Conservation (phyloP, 768 basidiomycete species). For the Kondoa subrosea region DNA sequence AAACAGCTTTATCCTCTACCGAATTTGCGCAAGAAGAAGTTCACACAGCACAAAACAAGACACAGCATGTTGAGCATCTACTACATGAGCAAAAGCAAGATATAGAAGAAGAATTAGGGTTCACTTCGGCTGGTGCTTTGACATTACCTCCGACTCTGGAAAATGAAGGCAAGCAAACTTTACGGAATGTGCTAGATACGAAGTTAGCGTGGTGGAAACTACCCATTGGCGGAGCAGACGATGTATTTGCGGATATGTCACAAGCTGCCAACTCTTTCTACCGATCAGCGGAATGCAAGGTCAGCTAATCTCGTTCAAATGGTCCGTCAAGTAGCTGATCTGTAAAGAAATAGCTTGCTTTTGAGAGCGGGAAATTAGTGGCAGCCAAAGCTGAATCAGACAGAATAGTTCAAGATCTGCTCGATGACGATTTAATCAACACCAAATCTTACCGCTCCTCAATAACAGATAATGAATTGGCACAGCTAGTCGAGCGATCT, state of each 20-base stretch:
- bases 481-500: background rate
- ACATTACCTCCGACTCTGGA: background rate
- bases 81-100: background rate
- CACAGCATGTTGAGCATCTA: background rate
- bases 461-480: background rate
- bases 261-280: slow-evolving; percentile 13
- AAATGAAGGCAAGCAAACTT: background rate
- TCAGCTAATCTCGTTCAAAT: background rate
- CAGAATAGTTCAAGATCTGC: background rate
- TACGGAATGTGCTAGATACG: slow-evolving; percentile 1
- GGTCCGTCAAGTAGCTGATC: background rate
- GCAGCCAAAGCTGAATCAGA: background rate
- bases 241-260: slow-evolving; percentile 22
- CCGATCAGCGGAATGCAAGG: slow-evolving; percentile 12
- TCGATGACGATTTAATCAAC: background rate
- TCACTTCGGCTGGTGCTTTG: background rate
- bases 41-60: background rate
- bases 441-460: background rate
- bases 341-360: slow-evolving; percentile 13
- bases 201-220: slow-evolving; percentile 27
- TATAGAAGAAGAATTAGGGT: background rate
- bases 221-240: slow-evolving; percentile 23
- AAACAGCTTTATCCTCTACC: background rate
- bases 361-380: slow-evolving; percentile 14
- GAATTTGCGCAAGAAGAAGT: slow-evolving; percentile 8